phyloP scores from a whole-genome alignment of 805 yeast species.

The Lipomyces orientalis region DNA sequence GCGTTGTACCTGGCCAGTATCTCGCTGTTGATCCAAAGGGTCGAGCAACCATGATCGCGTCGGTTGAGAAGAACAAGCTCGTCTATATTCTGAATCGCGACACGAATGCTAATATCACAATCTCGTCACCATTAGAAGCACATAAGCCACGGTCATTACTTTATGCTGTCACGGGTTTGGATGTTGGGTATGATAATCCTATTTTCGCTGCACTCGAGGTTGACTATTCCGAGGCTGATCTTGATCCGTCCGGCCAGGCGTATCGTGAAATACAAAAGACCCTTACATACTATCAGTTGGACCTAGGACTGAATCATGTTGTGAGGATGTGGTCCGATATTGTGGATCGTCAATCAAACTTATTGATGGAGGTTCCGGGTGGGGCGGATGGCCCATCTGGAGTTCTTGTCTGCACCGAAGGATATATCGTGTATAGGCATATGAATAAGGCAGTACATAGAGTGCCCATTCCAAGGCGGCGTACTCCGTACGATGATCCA shows the following conservation, averaged over 20 bases:
- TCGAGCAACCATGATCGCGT: constrained; percentile 70
- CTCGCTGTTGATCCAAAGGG: constrained; percentile 72
- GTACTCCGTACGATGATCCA: constrained; percentile 32
- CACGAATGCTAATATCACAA: constrained; percentile 52
- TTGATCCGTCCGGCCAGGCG: constrained; percentile 38
- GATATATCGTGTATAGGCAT: constrained; percentile 53
- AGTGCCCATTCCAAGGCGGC: constrained; percentile 64
- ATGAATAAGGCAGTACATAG: constrained; percentile 44
- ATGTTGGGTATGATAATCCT: constrained; percentile 83
- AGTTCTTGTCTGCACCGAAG: constrained; percentile 65
- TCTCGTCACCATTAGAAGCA: constrained; percentile 80
- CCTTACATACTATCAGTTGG: constrained; percentile 78
- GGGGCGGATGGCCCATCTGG: constrained; percentile 75
- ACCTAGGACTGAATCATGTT: constrained; percentile 82
- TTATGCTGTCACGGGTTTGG: constrained; percentile 62
- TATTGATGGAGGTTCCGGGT: constrained; percentile 72
- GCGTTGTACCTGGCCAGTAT: constrained; percentile 77
- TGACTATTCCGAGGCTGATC: constrained; percentile 52
- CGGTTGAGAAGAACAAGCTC: constrained; percentile 76
- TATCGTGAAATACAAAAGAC: constrained; percentile 40
- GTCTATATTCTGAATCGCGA: constrained; percentile 67
- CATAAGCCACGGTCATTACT: constrained; percentile 58
- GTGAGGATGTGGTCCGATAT: constrained; percentile 56
- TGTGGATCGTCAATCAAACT: constrained; percentile 53
- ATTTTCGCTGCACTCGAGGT: constrained; percentile 80